Base-by-base conservation (phyloP, 768 basidiomycete species). In the Serpula lacrymans region DNA sequence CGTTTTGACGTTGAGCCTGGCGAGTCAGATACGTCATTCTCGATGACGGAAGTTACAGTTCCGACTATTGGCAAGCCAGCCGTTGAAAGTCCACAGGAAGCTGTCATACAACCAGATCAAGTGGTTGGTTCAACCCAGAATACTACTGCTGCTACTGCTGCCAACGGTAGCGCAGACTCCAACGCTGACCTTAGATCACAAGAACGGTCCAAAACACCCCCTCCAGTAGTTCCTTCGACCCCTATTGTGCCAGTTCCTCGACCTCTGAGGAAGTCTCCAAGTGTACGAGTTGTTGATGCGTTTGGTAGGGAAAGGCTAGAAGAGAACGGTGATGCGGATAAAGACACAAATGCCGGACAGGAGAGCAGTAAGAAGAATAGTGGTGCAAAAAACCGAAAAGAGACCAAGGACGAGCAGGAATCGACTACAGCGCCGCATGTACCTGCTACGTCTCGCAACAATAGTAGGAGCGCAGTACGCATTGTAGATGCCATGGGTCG, bases 401-500 rank as follows among this genome's bases (percentile, higher is more conserved):
- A 31, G 42, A 36, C 14, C 42, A 41, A 17, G 42, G 57, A 64
- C 25, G 42, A 42, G 16, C 53, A 49, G 16, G 40, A 23, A 33
- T 46, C 50, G 23, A 42, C 28, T 30, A 42, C 30, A 22, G 39
- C 43, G 44, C 38, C 43, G 17, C 39, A 31, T 9, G 45, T 45
- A n/a, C 30, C 21, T 20, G 37, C 37, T 20, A 53, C 51, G 11
- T 48, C 48, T 20, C 60, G 37, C 57, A 20, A 11, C 31, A 23
- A 58, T 8, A 72, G 50, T 37, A 70, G 57, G 49, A 74, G 67
- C 46, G 51, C 58, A 18, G 66, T 86, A 36, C 74, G 82, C 30
- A 63, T 87, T 24, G 72, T 85, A 29, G 84, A 88, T 54, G 80
- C 80, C 5, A 79, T 83, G 75, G 85, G 84, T 6, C 71, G 66